A percentile compares a stretch with the other conserved stretches of the same genome.
These are phyloP conservation scores for Amorphotheca resinae DNA, from an alignment of 495 filamentous ascomycete species.

Conservation along the genomic window DNA sequence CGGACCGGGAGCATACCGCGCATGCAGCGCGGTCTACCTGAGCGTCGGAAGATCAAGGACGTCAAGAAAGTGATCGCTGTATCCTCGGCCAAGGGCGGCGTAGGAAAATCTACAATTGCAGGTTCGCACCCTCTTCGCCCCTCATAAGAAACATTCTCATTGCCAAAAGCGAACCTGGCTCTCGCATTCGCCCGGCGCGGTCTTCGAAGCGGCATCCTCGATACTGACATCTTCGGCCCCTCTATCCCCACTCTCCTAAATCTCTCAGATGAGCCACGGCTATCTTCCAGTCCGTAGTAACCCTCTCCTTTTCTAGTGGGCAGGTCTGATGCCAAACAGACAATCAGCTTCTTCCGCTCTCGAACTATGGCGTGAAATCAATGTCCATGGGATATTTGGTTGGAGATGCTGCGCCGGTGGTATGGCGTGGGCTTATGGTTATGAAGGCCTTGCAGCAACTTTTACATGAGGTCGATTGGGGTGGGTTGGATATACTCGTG, in stretches of 20 bases:
- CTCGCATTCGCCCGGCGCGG: slow-evolving; percentile 73
- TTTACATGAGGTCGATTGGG: slow-evolving; percentile 89
- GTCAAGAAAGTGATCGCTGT: slow-evolving; percentile 84
- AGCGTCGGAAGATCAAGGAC: slow-evolving; percentile 63
- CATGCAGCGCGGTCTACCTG: slow-evolving; percentile 73
- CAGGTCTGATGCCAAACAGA: slow-evolving; percentile 31
- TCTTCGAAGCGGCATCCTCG: slow-evolving; percentile 72
- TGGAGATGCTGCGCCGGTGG: slow-evolving; percentile 65
- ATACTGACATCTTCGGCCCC: slow-evolving; percentile 94
- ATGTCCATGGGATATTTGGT: slow-evolving; percentile 98
- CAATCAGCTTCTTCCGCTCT: slow-evolving; percentile 73
- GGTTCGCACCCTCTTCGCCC: slow-evolving; percentile 30
- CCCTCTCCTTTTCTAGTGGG: slow-evolving; percentile 4
- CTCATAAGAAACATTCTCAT: slow-evolving; percentile 1
- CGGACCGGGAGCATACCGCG: slow-evolving; percentile 65
- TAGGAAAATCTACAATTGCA: slow-evolving; percentile 90
- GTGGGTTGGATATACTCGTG: slow-evolving; percentile 67
- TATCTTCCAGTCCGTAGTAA: slow-evolving; percentile 44
- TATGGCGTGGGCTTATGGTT: slow-evolving; percentile 94
- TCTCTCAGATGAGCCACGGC: slow-evolving; percentile 57
- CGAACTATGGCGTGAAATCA: slow-evolving; percentile 91
- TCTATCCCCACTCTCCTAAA: slow-evolving; percentile 85
- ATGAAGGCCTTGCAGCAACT: slow-evolving; percentile 96
- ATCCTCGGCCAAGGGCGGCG: slow-evolving; percentile 91
- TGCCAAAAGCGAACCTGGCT: slow-evolving; percentile 60